phyloP scores from a whole-genome alignment of 1,139 yeast genomes.

The Yamadazyma conglobata region DNA sequence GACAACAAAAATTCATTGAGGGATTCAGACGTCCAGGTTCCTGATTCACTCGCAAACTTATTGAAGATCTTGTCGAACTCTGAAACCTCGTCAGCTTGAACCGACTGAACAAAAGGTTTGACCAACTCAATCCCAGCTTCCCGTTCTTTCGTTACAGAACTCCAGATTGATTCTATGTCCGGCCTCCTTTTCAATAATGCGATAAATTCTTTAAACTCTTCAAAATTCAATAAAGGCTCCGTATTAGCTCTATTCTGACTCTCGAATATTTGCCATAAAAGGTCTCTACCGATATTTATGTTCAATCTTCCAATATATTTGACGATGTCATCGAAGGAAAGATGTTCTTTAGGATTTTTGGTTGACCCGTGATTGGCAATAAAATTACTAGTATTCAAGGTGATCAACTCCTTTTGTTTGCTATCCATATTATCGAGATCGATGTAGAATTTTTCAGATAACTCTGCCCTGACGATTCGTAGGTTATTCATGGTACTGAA shows the following conservation, averaged over 20 bases:
- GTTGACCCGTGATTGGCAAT: slow-evolving; percentile 6
- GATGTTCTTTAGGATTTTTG: slow-evolving; percentile 27
- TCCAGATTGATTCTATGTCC: slow-evolving; percentile 32
- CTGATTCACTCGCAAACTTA: slow-evolving; percentile 35
- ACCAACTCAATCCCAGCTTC: slow-evolving; percentile 30
- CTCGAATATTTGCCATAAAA: slow-evolving; percentile 38
- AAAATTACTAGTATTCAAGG: slow-evolving; percentile 17
- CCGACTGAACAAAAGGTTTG: slow-evolving; percentile 39
- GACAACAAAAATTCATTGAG: slow-evolving; percentile 54
- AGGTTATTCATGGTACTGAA: slow-evolving; percentile 53
- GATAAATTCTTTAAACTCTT: slow-evolving; percentile 72
- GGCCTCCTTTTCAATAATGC: slow-evolving; percentile 36
- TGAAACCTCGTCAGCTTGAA: slow-evolving; percentile 53
- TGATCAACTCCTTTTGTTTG: slow-evolving; percentile 21
- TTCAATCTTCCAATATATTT: slow-evolving; percentile 65
- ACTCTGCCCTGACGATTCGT: slow-evolving; percentile 35
- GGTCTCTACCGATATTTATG: slow-evolving; percentile 46
- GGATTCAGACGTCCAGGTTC: slow-evolving; percentile 44
- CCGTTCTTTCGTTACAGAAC: slow-evolving; percentile 7
- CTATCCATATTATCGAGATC: slow-evolving; percentile 28
- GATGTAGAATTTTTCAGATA: slow-evolving; percentile 31
- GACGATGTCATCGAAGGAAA: slow-evolving; percentile 68
- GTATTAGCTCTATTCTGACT: slow-evolving; percentile 15
- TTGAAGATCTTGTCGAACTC: slow-evolving; percentile 35
- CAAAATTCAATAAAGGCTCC: slow-evolving; percentile 48